Percentiles rank a stretch among this genome's conserved stretches.
Conservation (phyloP, 768 basidiomycete species). For the Tricholoma sp. region DNA sequence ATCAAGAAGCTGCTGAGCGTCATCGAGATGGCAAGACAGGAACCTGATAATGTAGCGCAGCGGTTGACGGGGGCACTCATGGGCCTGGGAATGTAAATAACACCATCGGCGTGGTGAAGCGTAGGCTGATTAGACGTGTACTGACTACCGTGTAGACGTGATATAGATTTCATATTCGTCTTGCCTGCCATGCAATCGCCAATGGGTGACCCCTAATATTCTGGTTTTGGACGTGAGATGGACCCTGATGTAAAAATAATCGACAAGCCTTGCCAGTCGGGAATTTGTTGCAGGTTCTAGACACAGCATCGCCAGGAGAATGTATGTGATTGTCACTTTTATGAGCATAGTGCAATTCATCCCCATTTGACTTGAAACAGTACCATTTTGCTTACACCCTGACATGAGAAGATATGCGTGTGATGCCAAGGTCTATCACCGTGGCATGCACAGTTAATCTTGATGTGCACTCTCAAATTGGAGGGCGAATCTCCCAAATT, state of each 20-base stretch:
- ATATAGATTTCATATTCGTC: not conserved
- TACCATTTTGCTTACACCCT: not conserved
- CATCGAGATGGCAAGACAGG: slow-evolving; percentile 96
- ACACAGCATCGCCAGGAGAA: too few relatives aligned
- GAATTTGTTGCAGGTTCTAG: not conserved
- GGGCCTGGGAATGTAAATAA: slow-evolving; percentile 37
- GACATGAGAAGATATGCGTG: not conserved
- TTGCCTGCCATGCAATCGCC: too few relatives aligned
- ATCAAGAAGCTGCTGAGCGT: slow-evolving; percentile 90
- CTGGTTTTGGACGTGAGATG: too few relatives aligned
- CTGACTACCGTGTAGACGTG: not conserved
- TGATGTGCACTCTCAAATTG: too few relatives aligned
- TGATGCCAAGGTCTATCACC: too few relatives aligned
- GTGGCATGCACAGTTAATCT: too few relatives aligned
- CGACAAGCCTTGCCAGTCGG: not conserved
- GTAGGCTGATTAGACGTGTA: not conserved
- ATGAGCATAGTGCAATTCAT: too few relatives aligned
- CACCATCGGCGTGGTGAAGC: not conserved
- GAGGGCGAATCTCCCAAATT: too few relatives aligned
- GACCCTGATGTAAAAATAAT: not conserved
- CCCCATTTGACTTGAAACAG: not conserved
- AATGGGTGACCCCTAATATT: too few relatives aligned
- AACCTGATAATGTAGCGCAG: slow-evolving; percentile 77
- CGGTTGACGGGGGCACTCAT: slow-evolving; percentile 61
- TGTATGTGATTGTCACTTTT: too few relatives aligned